Base-by-base conservation (phyloP, 768 basidiomycete genomes). In the Sistotremastrum suecicum region DNA sequence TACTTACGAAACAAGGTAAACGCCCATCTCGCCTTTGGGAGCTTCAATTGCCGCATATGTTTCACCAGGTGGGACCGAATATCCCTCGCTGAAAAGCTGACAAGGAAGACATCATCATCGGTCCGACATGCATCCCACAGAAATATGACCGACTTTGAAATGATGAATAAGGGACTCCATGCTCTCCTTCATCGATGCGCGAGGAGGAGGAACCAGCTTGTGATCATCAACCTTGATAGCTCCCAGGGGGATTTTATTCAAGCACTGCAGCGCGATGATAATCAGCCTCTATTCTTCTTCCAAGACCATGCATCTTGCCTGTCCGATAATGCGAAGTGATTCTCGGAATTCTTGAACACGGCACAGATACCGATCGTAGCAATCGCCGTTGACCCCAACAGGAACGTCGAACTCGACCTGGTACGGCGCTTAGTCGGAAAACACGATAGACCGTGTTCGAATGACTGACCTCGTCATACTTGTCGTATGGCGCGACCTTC, bases 281-380 rank as follows among this genome's bases (percentile, higher is more conserved):
- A 9, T 43, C 36, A 32, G 10, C 34, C 33, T 33, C 33, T 11
- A n/a, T 11, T 29, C 7, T 20, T 11, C 20, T 5, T 8, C 31
- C 34, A 29, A 29, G 30, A 7, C 10, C 0, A 34, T 39, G 35
- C 33, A 32, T 58, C 67, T 20, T 33, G 74, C 80, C 63, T 84
- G 89, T 53, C 72, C 67, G 56, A 99, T 80, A 61, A 99, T 99
- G 30, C 76, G 72, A 54, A 99, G 65, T 47, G 81, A 85, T 68
- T 99, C 92, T 54, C 94, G 74, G 83, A 98, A 94, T 63, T 99
- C 94, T 62, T 99, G 92, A 5, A 98, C 86, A 66, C 94, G 84
- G 63, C 92, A 97, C 37, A 97, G 70, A 63, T 98, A 98, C 39
- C 94, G 84, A 66, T 97, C 91, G 59, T 92, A 99, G 67, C 92